Base-by-base conservation (phyloP, 2,329 filamentous ascomycete genomes). In the Colletotrichum caudatum region DNA sequence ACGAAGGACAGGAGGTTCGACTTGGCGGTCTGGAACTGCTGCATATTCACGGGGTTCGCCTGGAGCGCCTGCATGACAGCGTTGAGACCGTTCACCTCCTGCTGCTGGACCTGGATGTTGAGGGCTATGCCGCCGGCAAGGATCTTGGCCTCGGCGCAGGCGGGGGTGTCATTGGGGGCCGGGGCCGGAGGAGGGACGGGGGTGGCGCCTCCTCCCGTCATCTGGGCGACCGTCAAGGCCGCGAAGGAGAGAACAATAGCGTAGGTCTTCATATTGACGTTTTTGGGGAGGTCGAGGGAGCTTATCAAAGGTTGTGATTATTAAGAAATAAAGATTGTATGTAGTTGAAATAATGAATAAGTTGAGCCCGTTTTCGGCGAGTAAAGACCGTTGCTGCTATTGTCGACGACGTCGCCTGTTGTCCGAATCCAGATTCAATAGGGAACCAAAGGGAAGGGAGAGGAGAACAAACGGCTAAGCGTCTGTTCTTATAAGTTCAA, bases 1-100 rank as follows among this genome's bases (percentile, higher is more conserved):
- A 73, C 71, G 37, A 71, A 71, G 16, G 71, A 67, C 7, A 73
- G 48, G 46, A 73, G 63, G 35, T 71, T 73, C 56, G 71, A 71
- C 64, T 73, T 73, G 68, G 71, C 71, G 26, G 65, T 59, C 71
- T 73, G 67, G 48, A 73, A 73, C 48, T 73, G 68, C 53, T 71
- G 67, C 46, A 60, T 61, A 35, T 73, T 71, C 59, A 57, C 50
- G 5, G 71, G 71, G 20, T 71, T 71, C 11, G 63, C 63, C 68
- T 64, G 59, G 4, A 73, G 68, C 2, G 67, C 41, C 46, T 73
- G 59, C n/a, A 57, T 58, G 26, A 73, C 67, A 37, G 68, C 63
- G 7, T 64, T 60, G 46, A 66, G 58, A 5, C 71, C 53, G 8
- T 50, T 57, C 6, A 67, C 67, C 63, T 73, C 71, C 59, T 71